These are phyloP conservation scores for Tillandsia fasciculata DNA, from an alignment of 176 grass and related monocot genomes.

Conservation along the genomic window DNA sequence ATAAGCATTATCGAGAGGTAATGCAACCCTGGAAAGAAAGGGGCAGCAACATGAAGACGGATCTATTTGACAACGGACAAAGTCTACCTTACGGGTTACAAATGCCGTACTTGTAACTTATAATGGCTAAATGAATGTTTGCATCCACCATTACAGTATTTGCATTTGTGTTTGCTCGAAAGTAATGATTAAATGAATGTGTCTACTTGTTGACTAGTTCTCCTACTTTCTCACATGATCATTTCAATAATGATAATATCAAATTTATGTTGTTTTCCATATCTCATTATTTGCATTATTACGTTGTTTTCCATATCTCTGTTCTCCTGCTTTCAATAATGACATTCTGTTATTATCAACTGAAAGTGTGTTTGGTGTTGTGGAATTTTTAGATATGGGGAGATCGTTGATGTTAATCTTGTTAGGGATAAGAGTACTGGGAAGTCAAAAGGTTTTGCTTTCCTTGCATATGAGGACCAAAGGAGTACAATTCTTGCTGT, in stretches of 20 bases:
- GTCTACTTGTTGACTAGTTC: not conserved
- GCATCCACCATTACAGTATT: no score
- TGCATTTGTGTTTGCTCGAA: no score
- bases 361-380: not conserved
- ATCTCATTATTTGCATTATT: no score
- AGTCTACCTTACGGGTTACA: no score
- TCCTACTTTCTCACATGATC: no score
- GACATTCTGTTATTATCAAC: not conserved
- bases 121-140: no score
- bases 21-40: no score
- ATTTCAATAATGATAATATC: not conserved
- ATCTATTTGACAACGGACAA: no score
- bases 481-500: conserved; percentile 83
- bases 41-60: no score
- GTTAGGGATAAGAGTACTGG: conserved; percentile 85
- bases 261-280: not conserved
- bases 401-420: conserved; percentile 88
- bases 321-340: not conserved
- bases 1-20: no score
- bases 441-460: conserved; percentile 81
- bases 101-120: no score
- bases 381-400: conserved; percentile 53
- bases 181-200: not conserved
- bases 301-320: no score
- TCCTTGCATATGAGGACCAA: conserved; percentile 89